phyloP scores from a whole-genome alignment of 352 stramenopile species.

The Phytopythium mirpurense region DNA sequence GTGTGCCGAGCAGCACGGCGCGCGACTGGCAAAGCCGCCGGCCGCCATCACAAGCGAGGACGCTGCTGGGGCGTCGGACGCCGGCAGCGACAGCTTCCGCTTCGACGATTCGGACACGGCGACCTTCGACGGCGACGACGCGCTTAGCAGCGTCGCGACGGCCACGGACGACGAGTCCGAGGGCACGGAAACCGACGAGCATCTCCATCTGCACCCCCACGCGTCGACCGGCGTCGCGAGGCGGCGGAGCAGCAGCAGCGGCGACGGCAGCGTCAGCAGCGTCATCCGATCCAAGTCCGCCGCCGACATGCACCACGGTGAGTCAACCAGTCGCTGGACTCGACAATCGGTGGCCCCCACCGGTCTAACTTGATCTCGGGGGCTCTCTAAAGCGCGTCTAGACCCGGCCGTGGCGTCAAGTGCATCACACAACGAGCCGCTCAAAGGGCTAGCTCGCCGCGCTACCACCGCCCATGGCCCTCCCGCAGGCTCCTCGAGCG shows the following conservation, averaged over 20 bases:
- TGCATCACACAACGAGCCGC: not conserved
- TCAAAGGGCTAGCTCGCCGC: not conserved
- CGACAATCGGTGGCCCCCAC: too few relatives aligned
- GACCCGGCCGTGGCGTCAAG: not conserved
- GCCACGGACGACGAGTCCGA: slow-evolving; percentile 3
- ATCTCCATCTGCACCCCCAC: not conserved
- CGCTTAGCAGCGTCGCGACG: slow-evolving; percentile 2
- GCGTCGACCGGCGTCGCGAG: not conserved
- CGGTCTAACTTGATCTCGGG: not conserved
- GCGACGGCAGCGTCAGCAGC: slow-evolving; percentile 1
- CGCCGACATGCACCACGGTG: not conserved
- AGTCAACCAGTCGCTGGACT: too few relatives aligned
- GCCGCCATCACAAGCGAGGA: not conserved
- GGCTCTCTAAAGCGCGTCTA: not conserved
- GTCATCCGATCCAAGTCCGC: not conserved
- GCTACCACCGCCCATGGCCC: not conserved
- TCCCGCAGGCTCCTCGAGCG: not conserved
- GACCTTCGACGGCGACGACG: slow-evolving; percentile 2
- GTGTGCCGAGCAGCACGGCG: slow-evolving; percentile 43
- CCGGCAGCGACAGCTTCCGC: not conserved
- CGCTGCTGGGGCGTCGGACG: not conserved
- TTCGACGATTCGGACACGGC: slow-evolving; percentile 2
- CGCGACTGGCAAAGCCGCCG: slow-evolving; percentile 16
- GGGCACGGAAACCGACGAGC: not conserved
- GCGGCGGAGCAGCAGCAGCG: slow-evolving; percentile 3